phyloP scores from a whole-genome alignment of 208 protist species.

The Trypanosoma caninum region DNA sequence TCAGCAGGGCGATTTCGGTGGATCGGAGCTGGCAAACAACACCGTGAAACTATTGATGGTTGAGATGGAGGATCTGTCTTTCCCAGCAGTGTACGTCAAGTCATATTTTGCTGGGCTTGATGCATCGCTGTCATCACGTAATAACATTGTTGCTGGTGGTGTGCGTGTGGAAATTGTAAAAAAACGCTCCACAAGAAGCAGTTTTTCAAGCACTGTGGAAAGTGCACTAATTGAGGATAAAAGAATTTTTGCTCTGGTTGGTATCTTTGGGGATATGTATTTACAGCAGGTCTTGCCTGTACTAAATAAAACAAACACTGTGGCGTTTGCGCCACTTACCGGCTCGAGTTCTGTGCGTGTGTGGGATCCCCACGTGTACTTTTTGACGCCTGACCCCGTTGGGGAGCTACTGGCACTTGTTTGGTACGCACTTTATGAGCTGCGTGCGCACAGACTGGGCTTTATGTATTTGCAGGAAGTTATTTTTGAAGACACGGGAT shows the following conservation, averaged over 20 bases:
- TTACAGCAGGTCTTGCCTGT: background rate
- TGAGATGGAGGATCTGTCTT: no score
- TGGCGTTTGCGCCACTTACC: constrained; percentile 31
- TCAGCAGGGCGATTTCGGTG: no score
- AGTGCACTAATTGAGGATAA: constrained; percentile 1
- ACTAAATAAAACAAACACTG: background rate
- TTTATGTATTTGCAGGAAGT: constrained; percentile 55
- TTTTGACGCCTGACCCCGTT: constrained; percentile 32
- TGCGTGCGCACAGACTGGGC: constrained; percentile 11
- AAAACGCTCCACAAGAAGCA: background rate
- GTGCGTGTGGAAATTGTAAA: constrained; percentile 1
- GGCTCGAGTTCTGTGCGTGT: constrained; percentile 28
- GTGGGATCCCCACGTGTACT: constrained; percentile 42
- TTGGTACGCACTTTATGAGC: constrained; percentile 9
- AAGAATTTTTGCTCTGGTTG: constrained; percentile 27
- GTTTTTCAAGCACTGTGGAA: background rate
- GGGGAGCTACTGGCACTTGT: constrained; percentile 19
- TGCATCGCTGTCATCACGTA: background rate
- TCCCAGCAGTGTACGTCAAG: no score
- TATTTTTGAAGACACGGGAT: constrained; percentile 31
- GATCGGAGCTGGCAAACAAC: no score
- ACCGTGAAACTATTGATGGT: no score
- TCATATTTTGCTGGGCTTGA: background rate
- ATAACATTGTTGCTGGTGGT: background rate
- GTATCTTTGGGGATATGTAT: constrained; percentile 23